These are phyloP conservation scores for Plantago coronopus DNA, from an alignment of 305 asterid genomes.

Conservation along the genomic window DNA sequence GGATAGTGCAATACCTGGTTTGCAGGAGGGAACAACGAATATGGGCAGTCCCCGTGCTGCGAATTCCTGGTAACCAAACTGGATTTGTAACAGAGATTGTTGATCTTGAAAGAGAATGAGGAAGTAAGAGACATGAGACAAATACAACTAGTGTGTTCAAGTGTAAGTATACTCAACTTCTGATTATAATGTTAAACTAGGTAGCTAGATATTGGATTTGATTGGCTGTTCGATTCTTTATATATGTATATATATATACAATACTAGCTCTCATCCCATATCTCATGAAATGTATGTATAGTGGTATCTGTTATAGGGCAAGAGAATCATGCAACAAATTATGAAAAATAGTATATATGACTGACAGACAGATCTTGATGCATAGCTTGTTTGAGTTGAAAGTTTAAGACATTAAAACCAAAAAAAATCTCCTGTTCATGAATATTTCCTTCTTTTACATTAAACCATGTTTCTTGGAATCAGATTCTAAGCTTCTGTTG, in stretches of 20 bases:
- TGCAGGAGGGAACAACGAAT: slow-evolving; percentile 42
- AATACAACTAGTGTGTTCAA: not conserved
- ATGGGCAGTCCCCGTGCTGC: slow-evolving; percentile 29
- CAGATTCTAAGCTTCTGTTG: slow-evolving; percentile 12
- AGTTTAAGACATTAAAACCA: not conserved
- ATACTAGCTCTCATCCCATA: not conserved
- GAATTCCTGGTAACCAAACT: slow-evolving; percentile 30
- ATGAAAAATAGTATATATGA: too few species aligned
- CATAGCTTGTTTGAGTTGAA: slow-evolving; percentile 4
- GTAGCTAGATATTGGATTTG: not conserved
- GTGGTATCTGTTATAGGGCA: not conserved
- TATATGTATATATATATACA: not conserved
- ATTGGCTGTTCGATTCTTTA: not conserved
- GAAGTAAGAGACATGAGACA: slow-evolving; percentile 46
- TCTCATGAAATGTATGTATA: not conserved
- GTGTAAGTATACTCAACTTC: not conserved
- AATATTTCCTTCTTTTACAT: not conserved
- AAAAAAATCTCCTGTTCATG: too few species aligned
- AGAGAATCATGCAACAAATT: not conserved
- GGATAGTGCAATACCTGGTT: slow-evolving; percentile 43
- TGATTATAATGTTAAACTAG: too few species aligned
- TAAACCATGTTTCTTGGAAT: not conserved
- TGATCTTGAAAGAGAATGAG: slow-evolving; percentile 30
- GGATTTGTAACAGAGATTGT: slow-evolving; percentile 20
- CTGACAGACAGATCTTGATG: not conserved